phyloP scores from a whole-genome alignment of 345 rosid species.

The Heritiera littoralis region DNA sequence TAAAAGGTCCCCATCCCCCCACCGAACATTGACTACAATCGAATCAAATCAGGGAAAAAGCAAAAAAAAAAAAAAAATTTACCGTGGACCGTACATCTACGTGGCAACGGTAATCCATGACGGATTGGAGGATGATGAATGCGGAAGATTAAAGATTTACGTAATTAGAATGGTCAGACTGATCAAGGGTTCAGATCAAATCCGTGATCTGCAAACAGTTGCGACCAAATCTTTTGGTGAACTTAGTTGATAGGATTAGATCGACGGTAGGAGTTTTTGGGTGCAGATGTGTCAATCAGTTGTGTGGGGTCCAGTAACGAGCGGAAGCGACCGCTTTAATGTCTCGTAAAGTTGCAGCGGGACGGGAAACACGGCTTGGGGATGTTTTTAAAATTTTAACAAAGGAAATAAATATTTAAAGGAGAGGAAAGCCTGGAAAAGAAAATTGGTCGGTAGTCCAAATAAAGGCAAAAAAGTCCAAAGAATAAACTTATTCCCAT shows the following conservation, averaged over 20 bases:
- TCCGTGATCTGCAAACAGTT: conserved; percentile 18
- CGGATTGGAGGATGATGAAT: neutral
- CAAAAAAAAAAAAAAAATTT: neutral
- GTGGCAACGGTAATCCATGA: neutral
- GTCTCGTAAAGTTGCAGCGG: neutral
- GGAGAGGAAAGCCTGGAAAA: neutral
- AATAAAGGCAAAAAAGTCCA: neutral
- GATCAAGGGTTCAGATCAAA: conserved; percentile 15
- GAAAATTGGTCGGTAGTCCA: neutral
- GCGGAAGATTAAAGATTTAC: neutral
- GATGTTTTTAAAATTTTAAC: neutral
- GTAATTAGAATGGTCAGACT: neutral
- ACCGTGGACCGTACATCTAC: conserved; percentile 8
- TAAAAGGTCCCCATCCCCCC: neutral
- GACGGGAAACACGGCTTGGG: neutral
- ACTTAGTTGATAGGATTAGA: neutral
- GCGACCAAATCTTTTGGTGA: conserved; percentile 26
- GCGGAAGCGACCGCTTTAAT: neutral
- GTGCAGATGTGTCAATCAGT: neutral
- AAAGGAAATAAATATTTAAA: neutral
- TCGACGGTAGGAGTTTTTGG: neutral
- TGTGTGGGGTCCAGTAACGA: neutral
- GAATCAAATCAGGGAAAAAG: neutral
- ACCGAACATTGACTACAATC: conserved; percentile 25
- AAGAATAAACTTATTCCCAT: neutral